Evolutionary conservation across 345 rosid genomes (phyloP).

Genomic region (Hevea brasiliensis): DNA sequence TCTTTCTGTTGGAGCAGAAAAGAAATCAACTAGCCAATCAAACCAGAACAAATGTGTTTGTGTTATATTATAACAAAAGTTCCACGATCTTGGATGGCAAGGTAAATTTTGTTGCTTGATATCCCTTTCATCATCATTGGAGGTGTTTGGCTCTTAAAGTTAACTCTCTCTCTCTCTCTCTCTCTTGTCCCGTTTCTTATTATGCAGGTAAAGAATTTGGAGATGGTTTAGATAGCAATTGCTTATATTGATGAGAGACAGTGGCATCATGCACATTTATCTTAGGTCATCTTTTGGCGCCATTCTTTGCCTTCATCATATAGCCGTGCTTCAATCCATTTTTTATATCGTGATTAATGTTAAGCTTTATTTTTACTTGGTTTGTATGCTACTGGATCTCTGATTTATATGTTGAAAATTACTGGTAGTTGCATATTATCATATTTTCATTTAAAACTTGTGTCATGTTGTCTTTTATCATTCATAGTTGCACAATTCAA

Average conservation of each 20-base stretch:
- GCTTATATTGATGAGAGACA: conserved; percentile 20
- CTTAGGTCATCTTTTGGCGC: conserved; percentile 15
- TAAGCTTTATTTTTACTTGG: conserved; percentile 24
- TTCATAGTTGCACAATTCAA: conserved; percentile 14
- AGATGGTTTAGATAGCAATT: conserved; percentile 28
- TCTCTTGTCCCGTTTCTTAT: not conserved
- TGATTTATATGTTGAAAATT: conserved; percentile 12
- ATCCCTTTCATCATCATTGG: not conserved
- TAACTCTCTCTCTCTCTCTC: not conserved
- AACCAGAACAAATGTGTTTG: conserved; percentile 84
- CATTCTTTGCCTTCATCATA: conserved; percentile 20
- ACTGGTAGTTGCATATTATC: conserved; percentile 2
- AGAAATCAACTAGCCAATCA: conserved; percentile 54
- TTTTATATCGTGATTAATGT: conserved; percentile 23
- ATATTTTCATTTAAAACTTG: conserved; percentile 5
- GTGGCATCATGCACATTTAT: conserved; percentile 12
- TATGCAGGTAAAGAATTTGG: conserved; percentile 23
- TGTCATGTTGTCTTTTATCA: conserved; percentile 17
- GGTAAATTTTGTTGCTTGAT: conserved; percentile 25
- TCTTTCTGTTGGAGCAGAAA: conserved; percentile 54
- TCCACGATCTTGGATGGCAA: conserved; percentile 16
- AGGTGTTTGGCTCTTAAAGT: conserved; percentile 2
- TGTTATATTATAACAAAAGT: conserved; percentile 59
- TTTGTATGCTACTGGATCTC: conserved; percentile 27
- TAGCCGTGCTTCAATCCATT: conserved; percentile 29